Base-by-base conservation (phyloP, 345 rosid genomes). In the Salix arbutifolia region DNA sequence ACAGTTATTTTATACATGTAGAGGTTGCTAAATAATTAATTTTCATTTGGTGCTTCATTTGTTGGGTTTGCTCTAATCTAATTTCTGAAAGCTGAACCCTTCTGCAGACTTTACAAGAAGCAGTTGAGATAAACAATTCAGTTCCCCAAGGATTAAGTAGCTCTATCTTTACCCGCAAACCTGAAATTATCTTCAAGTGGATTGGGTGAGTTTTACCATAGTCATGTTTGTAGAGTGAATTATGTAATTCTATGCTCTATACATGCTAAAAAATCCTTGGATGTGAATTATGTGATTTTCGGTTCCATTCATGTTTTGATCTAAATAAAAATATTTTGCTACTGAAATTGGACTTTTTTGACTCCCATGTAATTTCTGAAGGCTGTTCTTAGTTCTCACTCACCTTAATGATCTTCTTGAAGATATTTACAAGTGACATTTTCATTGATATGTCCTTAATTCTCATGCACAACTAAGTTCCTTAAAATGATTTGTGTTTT, bases 81-180 rank as follows among this genome's bases (percentile, higher is more conserved):
- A 48, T 25, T 6, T 68, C 60, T 70, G 58, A 82, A 72, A 25
- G 71, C 10, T 42, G 65, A 53, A 64, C 74, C 46, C 25, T 67
- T 80, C 38, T 76, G 53, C 88, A 96, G 98, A 87, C 91, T 66
- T 86, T 93, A 44, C 74, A 90, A 80, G 99, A 92, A 84, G 99
- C 98, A 64, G 85, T 96, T 65, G 89, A 89, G 40, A 93, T 93
- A 83, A 93, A 93, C 86, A 93, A 92, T 85, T 91, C 96, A 0
- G 99, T 96, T 40, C 94, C 98, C 50, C 98, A 96, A 89, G 99
- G 99, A 79, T 83, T 93, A 44, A 93, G 99, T 81, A 96, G 97
- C 76, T 93, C 97, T 10, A 92, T 96, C 76, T 93, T 93, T 86
- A 93, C 98, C 58, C 86, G 89, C 46, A 86, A 85, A 40, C 97